phyloP scores from a whole-genome alignment of 192 early-diverging fungal genomes.

The Pilaira anomala region DNA sequence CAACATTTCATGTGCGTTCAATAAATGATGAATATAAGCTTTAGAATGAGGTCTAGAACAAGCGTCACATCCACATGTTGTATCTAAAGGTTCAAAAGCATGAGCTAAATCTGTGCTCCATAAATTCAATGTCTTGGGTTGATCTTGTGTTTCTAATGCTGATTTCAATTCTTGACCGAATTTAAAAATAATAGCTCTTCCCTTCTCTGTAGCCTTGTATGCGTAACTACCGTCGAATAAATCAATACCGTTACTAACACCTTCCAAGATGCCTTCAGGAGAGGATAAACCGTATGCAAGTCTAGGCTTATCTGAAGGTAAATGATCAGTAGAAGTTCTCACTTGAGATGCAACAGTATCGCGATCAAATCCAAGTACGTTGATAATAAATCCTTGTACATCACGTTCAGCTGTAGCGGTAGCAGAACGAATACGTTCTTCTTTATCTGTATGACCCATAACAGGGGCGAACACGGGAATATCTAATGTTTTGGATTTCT shows the following conservation, averaged over 20 bases:
- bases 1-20: constrained; percentile 75
- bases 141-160: neutral
- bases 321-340: constrained; percentile 43
- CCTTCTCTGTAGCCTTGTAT: constrained; percentile 59
- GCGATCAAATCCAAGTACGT: constrained; percentile 35
- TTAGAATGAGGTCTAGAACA: constrained; percentile 62
- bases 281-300: constrained; percentile 50
- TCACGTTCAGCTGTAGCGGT: constrained; percentile 40
- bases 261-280: constrained; percentile 51
- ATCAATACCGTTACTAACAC: constrained; percentile 59
- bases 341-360: constrained; percentile 35
- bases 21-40: constrained; percentile 72
- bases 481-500: constrained; percentile 31
- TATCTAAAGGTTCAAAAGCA: constrained; percentile 62
- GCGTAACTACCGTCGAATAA: constrained; percentile 72
- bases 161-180: constrained; percentile 31
- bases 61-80: constrained; percentile 61
- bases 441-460: constrained; percentile 39
- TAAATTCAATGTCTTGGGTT: constrained; percentile 47
- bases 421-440: constrained; percentile 49
- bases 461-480: constrained; percentile 51
- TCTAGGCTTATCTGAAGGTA: constrained; percentile 55
- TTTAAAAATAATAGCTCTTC: constrained; percentile 59
- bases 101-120: constrained; percentile 52
- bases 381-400: constrained; percentile 52